Evolutionary conservation across 805 yeast species (phyloP).

Genomic region (Candida piceae): DNA sequence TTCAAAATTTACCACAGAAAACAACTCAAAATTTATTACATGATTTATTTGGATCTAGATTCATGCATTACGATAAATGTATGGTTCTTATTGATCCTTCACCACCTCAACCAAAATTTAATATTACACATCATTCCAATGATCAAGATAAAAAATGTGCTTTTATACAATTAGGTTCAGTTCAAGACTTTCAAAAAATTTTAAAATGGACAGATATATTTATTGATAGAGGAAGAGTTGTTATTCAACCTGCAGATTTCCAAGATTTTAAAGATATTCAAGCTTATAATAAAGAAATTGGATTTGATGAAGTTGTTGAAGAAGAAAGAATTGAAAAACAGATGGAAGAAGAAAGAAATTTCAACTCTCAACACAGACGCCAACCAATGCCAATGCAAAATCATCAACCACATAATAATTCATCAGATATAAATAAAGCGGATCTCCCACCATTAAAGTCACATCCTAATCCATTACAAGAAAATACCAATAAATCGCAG

Average conservation of each 20-base stretch:
- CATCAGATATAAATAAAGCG: background rate
- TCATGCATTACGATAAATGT: conserved; percentile 51
- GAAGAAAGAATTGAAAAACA: conserved; percentile 15
- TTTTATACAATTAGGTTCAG: conserved; percentile 51
- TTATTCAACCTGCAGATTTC: conserved; percentile 33
- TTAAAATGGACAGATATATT: conserved; percentile 58
- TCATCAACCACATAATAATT: conserved; percentile 2
- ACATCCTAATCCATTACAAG: too few relatives aligned
- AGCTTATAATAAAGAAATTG: conserved; percentile 22
- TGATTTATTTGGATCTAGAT: conserved; percentile 61
- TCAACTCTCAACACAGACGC: background rate
- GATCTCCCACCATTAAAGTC: conserved; percentile 6
- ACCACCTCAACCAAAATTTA: conserved; percentile 31
- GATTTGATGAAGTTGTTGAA: conserved; percentile 24
- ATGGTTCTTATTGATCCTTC: conserved; percentile 43
- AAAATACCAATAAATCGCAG: too few relatives aligned
- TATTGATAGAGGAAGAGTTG: conserved; percentile 32
- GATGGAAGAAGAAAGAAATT: background rate
- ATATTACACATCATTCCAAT: conserved; percentile 36
- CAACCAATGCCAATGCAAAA: background rate
- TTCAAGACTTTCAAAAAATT: conserved; percentile 51
- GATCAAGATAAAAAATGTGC: conserved; percentile 49
- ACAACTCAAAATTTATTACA: conserved; percentile 46
- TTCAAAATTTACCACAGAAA: conserved; percentile 53
- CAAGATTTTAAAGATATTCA: conserved; percentile 34